Base-by-base conservation (phyloP, 306 rosid genomes). In the Luffa acutangula region DNA sequence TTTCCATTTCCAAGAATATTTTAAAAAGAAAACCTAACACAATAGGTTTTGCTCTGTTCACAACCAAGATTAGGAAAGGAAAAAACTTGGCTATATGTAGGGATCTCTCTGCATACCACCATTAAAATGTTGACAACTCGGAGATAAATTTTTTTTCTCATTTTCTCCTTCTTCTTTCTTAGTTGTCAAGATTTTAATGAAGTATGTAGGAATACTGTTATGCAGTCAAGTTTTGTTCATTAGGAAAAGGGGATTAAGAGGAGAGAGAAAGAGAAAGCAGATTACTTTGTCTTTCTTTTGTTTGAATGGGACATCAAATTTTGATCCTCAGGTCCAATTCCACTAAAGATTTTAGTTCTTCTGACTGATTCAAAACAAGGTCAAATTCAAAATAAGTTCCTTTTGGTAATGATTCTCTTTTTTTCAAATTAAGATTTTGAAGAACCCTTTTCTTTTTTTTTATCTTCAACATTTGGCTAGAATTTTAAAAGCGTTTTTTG, bases 241-340 rank as follows among this genome's bases (percentile, higher is more conserved):
- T 21, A 43, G 54, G 10, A 71, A 46, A 46, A 46, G 10, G 31
- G 53, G 54, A 71, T 4, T 49, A 2, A 21, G 72, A 36, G 70
- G 37, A 63, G 45, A 63, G 70, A 63, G 49, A 39, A 34, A 62
- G 43, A 33, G 43, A 31, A 39, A 18, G 8, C 36, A 42, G 18
- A 69, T 41, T 42, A 43, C 37, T 43, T 20, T 43, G 54, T 5
- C 18, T 69, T 69, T 4, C 18, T 69, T 69, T 69, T 42, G 9
- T 20, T 70, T 20, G 76, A 45, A 4, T 67, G 9, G 75, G 53
- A 9, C 33, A 69, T 42, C 21, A 43, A 69, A 9, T n/a, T 42
- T 69, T 69, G 75, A 69, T 25, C n/a, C 56, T 6, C 76, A 70
- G 76, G 37, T 70, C 76, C 76, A 70, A 11, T 43, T 70, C 56